phyloP scores from a whole-genome alignment of 192 early-diverging fungal genomes.

The Thamnidium elegans region DNA sequence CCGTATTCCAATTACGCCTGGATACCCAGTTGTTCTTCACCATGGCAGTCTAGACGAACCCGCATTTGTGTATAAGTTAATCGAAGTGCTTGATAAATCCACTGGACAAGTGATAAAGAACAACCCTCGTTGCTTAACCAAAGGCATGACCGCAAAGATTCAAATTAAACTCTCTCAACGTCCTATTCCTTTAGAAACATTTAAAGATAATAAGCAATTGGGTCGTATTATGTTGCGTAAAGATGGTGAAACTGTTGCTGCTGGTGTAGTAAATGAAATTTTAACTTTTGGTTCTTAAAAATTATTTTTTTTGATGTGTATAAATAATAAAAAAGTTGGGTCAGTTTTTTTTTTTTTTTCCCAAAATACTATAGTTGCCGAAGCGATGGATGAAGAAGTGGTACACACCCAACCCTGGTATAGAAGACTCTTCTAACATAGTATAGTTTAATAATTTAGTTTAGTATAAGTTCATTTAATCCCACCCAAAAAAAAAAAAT shows the following conservation, averaged over 20 bases:
- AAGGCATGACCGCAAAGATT: conserved; percentile 74
- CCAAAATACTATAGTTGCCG: too few relatives aligned
- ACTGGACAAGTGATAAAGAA: conserved; percentile 85
- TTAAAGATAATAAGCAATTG: conserved; percentile 82
- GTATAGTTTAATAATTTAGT: too few relatives aligned
- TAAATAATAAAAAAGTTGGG: neutral
- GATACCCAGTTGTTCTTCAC: conserved; percentile 85
- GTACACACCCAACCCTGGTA: too few relatives aligned
- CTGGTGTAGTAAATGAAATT: conserved; percentile 67
- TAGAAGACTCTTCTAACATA: too few relatives aligned
- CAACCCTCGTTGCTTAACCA: conserved; percentile 67
- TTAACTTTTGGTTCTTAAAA: conserved; percentile 16
- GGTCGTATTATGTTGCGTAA: conserved; percentile 86
- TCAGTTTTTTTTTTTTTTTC: neutral
- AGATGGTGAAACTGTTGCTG: conserved; percentile 84
- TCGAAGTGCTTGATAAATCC: conserved; percentile 72
- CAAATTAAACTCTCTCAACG: conserved; percentile 69
- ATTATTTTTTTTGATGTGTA: neutral
- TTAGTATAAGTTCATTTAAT: too few relatives aligned
- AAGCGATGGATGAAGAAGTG: too few relatives aligned
- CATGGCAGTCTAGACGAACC: conserved; percentile 82
- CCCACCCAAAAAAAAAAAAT: too few relatives aligned
- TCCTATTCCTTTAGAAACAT: conserved; percentile 82
- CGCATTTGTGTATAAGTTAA: conserved; percentile 70
- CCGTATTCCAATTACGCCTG: conserved; percentile 87